phyloP scores from a whole-genome alignment of 2,329 filamentous ascomycete genomes.

The Ophiostoma tasmaniense region DNA sequence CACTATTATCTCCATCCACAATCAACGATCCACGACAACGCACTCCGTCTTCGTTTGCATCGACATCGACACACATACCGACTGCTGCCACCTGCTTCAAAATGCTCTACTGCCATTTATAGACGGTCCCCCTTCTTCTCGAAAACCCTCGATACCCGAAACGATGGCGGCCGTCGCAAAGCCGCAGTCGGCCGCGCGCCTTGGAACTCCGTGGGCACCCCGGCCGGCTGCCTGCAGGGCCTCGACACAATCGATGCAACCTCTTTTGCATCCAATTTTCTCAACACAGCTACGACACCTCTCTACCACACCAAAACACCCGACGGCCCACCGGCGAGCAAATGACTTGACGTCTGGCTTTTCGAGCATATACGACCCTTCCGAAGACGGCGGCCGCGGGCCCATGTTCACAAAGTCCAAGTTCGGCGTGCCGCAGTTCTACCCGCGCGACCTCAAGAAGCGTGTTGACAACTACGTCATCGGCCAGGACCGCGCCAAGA shows the following conservation, averaged over 20 bases:
- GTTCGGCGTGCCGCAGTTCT: slow-evolving; percentile 55
- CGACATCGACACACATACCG: neutral
- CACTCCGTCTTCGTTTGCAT: neutral
- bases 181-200: slow-evolving; percentile 15
- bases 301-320: slow-evolving; percentile 26
- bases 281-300: slow-evolving; percentile 17
- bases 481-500: slow-evolving; percentile 89
- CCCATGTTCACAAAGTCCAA: slow-evolving; percentile 51
- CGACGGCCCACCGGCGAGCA: slow-evolving; percentile 32
- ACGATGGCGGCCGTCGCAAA: slow-evolving; percentile 18
- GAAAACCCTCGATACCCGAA: neutral
- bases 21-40: neutral
- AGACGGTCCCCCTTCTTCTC: neutral
- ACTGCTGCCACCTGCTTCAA: neutral
- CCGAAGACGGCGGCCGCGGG: slow-evolving; percentile 43
- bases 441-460: slow-evolving; percentile 67
- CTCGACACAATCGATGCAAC: neutral
- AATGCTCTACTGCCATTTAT: neutral
- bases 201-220: slow-evolving; percentile 6
- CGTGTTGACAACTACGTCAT: slow-evolving; percentile 95
- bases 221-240: neutral
- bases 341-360: slow-evolving; percentile 49
- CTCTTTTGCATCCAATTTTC: neutral
- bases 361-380: slow-evolving; percentile 51
- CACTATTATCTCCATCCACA: neutral